phyloP scores from a whole-genome alignment of 768 basidiomycete species.

The Paxillus involutus region DNA sequence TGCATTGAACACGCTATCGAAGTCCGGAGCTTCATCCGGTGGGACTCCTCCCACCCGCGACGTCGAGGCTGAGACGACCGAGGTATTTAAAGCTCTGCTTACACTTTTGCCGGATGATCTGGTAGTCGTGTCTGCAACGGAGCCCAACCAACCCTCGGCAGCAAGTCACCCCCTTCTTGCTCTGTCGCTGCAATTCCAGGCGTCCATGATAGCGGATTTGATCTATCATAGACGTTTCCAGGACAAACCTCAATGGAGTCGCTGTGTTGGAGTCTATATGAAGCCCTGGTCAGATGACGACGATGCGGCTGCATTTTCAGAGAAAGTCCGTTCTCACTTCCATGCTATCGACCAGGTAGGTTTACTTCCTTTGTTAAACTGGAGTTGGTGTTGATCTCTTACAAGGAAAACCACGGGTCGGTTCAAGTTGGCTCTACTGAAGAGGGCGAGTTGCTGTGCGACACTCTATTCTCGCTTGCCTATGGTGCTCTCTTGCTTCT shows the following conservation, averaged over 20 bases:
- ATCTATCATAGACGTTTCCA: slow-evolving; percentile 57
- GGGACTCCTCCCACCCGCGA: slow-evolving; percentile 75
- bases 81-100: slow-evolving; percentile 54
- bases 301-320: slow-evolving; percentile 50
- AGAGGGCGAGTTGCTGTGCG: slow-evolving; percentile 86
- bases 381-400: slow-evolving; percentile 8
- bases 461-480: slow-evolving; percentile 93
- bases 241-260: slow-evolving; percentile 60
- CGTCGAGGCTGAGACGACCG: slow-evolving; percentile 58
- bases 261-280: slow-evolving; percentile 73
- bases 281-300: slow-evolving; percentile 66
- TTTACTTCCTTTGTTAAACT: slow-evolving; percentile 8
- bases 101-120: slow-evolving; percentile 55
- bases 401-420: slow-evolving; percentile 60
- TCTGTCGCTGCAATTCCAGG: slow-evolving; percentile 66
- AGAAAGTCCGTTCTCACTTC: slow-evolving; percentile 71
- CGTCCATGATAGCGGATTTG: slow-evolving; percentile 76
- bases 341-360: slow-evolving; percentile 69
- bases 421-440: slow-evolving; percentile 45
- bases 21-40: slow-evolving; percentile 78
- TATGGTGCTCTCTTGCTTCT: slow-evolving; percentile 93
- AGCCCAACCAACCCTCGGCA: slow-evolving; percentile 51
- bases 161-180: slow-evolving; percentile 59
- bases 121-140: slow-evolving; percentile 38
- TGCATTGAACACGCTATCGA: slow-evolving; percentile 76